Conservation (phyloP, 2,329 filamentous ascomycete species). For the Pseudogymnoascus sp. region DNA sequence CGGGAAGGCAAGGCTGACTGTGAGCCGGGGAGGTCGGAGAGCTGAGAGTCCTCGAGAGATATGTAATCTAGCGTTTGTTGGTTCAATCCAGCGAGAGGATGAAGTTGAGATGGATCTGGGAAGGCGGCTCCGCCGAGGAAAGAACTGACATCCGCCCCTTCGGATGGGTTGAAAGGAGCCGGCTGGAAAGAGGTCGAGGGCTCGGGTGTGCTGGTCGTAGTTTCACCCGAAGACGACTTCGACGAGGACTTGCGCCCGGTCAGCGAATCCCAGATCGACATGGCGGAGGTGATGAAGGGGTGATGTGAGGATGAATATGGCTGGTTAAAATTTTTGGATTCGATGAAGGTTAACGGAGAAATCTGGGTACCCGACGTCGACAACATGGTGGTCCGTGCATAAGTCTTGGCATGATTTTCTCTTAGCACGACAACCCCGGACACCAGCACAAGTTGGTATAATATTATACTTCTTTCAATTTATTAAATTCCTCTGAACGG, state of each 20-base stretch:
- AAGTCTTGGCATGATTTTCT: slow-evolving; percentile 3
- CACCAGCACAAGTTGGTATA: not conserved
- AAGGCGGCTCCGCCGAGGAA: slow-evolving; percentile 74
- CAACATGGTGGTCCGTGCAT: not conserved
- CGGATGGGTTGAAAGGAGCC: slow-evolving; percentile 61
- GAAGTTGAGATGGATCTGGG: slow-evolving; percentile 79
- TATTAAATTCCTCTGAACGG: not conserved
- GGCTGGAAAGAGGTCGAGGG: slow-evolving; percentile 40
- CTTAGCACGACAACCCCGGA: slow-evolving; percentile 2
- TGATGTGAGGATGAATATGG: slow-evolving; percentile 12
- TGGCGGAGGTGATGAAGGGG: slow-evolving; percentile 17
- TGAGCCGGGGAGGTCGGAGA: slow-evolving; percentile 77
- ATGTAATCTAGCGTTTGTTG: slow-evolving; percentile 92
- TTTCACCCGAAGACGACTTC: slow-evolving; percentile 13
- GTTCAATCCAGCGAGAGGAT: slow-evolving; percentile 89
- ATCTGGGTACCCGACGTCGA: slow-evolving; percentile 9
- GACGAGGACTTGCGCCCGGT: slow-evolving; percentile 32
- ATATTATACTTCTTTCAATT: slow-evolving; percentile 2
- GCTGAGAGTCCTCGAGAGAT: slow-evolving; percentile 81
- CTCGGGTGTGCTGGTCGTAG: slow-evolving; percentile 16
- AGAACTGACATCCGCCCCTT: slow-evolving; percentile 73
- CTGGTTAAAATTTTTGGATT: slow-evolving; percentile 19
- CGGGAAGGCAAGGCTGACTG: slow-evolving; percentile 87
- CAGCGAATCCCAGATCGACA: slow-evolving; percentile 34
- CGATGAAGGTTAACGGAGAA: slow-evolving; percentile 7